These are phyloP conservation scores for Nitzschia putrida DNA, from an alignment of 108 stramenopile genomes.

Conservation along the genomic window DNA sequence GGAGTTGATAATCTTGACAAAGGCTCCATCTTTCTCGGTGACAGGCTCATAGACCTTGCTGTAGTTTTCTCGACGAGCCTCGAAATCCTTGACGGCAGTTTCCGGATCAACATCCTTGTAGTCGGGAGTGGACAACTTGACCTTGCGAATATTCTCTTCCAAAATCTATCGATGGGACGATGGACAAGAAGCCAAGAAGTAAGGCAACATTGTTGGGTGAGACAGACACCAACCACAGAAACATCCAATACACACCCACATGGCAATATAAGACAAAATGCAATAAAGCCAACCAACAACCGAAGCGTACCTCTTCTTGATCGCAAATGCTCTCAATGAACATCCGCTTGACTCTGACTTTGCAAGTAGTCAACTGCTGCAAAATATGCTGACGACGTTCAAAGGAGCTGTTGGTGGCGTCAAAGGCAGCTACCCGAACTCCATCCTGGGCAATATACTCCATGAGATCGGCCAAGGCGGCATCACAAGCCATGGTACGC, in stretches of 20 bases:
- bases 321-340: constrained; percentile 93
- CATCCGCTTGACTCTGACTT: constrained; percentile 72
- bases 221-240: too few species aligned
- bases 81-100: constrained; percentile 84
- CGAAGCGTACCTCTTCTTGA: constrained; percentile 61
- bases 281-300: too few species aligned
- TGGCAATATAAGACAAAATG: too few species aligned
- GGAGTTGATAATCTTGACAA: constrained; percentile 87
- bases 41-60: constrained; percentile 85
- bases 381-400: constrained; percentile 70
- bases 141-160: constrained; percentile 83
- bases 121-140: constrained; percentile 88
- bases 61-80: constrained; percentile 83
- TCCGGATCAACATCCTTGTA: constrained; percentile 79
- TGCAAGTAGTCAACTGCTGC: constrained; percentile 32
- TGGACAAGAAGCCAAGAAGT: too few species aligned
- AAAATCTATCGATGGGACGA: constrained; percentile 50
- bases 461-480: constrained; percentile 87
- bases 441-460: constrained; percentile 79
- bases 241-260: too few species aligned
- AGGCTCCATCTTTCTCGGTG: constrained; percentile 74
- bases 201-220: too few species aligned
- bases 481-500: constrained; percentile 76
- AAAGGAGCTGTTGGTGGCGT: constrained; percentile 93
- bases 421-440: constrained; percentile 92